phyloP scores from a whole-genome alignment of 2,329 filamentous ascomycete genomes.

The Talaromyces sp. region DNA sequence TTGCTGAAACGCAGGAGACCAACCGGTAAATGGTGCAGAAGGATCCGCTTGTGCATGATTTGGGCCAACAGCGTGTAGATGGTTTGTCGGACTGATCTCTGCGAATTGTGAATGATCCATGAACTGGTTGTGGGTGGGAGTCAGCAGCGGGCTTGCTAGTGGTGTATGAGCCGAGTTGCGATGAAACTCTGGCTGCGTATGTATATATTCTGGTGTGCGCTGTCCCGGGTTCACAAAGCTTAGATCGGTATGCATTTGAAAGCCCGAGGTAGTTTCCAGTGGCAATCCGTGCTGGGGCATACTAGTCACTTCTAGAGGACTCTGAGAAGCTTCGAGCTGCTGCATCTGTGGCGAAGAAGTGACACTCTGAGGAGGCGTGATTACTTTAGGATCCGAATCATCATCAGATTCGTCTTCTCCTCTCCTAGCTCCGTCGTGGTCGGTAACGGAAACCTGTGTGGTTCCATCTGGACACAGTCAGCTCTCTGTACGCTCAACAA shows the following conservation, averaged over 20 bases:
- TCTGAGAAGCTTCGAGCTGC: conserved; percentile 23
- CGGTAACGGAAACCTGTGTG: conserved; percentile 38
- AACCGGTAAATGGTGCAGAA: conserved; percentile 27
- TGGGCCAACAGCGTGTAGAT: conserved; percentile 20
- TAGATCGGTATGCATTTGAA: conserved; percentile 29
- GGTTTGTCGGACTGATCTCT: conserved; percentile 23
- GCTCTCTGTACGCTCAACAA: not conserved
- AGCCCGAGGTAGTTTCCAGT: conserved; percentile 24
- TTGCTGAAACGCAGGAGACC: conserved; percentile 32
- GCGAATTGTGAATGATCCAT: conserved; percentile 26
- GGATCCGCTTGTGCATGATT: conserved; percentile 22
- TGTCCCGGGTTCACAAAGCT: conserved; percentile 24
- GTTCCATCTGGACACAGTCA: conserved; percentile 28
- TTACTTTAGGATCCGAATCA: conserved; percentile 23
- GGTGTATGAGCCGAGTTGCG: conserved; percentile 25
- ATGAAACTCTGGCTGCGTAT: conserved; percentile 22
- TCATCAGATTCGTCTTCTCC: conserved; percentile 28
- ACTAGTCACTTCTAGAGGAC: conserved; percentile 24
- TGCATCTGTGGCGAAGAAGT: not conserved
- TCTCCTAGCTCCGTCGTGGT: conserved; percentile 34
- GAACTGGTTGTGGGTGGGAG: conserved; percentile 30
- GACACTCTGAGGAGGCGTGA: conserved; percentile 6
- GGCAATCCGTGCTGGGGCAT: conserved; percentile 22
- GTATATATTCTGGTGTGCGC: not conserved
- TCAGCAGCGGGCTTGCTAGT: conserved; percentile 26